Conservation (phyloP, 352 stramenopile species). For the Phytophthora hybrid region DNA sequence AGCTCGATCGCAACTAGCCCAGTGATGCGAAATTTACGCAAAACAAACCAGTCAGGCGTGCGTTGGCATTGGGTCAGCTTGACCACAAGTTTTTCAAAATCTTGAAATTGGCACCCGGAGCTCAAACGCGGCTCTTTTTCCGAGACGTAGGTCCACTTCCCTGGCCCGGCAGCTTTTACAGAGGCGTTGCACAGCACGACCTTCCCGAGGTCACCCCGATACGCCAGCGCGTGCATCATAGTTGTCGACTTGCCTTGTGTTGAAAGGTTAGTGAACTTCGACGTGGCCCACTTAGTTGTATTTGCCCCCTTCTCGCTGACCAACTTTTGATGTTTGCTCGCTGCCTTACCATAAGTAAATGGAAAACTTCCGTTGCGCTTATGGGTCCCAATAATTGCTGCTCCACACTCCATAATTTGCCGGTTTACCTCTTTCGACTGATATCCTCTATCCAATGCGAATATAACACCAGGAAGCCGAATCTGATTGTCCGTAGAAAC, state of each 20-base stretch:
- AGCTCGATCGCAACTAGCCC: not conserved
- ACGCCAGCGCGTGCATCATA: slow-evolving; percentile 2
- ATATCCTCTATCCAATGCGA: slow-evolving; percentile 24
- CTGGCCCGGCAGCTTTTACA: not conserved
- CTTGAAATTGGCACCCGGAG: not conserved
- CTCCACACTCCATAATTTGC: slow-evolving; percentile 9
- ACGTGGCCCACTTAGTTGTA: not conserved
- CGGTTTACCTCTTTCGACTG: slow-evolving; percentile 13
- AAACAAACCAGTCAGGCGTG: not conserved
- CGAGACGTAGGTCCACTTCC: not conserved
- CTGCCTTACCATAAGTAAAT: slow-evolving; percentile 10
- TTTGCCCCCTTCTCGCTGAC: slow-evolving; percentile 1
- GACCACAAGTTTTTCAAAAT: not conserved
- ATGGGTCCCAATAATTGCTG: slow-evolving; percentile 14
- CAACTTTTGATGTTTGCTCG: not conserved
- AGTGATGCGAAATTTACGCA: not conserved
- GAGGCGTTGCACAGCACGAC: slow-evolving; percentile 2
- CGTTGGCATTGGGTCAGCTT: not conserved
- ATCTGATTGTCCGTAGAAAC: slow-evolving; percentile 13
- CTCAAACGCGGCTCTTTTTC: not conserved
- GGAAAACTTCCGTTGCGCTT: slow-evolving; percentile 8
- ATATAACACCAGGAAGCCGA: slow-evolving; percentile 5
- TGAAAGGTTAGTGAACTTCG: not conserved
- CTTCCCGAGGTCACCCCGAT: not conserved
- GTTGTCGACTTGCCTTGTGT: not conserved